phyloP scores from a whole-genome alignment of 108 stramenopile genomes.

The Cyclotella baltica region DNA sequence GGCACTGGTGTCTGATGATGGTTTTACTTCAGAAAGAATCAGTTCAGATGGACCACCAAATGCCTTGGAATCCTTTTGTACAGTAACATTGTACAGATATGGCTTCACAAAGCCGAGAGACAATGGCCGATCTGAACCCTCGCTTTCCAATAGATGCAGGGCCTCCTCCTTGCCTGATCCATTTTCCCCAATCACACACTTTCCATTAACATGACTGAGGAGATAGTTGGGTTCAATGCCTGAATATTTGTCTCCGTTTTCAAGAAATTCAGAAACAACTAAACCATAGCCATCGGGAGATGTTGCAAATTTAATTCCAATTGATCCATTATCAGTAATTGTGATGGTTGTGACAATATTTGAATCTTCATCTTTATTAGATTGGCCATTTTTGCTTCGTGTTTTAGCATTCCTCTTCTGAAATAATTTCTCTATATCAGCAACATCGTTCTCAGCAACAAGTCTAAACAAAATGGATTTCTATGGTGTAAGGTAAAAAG shows the following conservation, averaged over 20 bases:
- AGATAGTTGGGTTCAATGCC: slow-evolving; percentile 62
- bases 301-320: slow-evolving; percentile 81
- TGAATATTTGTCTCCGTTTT: slow-evolving; percentile 60
- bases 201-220: slow-evolving; percentile 76
- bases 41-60: slow-evolving; percentile 80
- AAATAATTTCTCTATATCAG: slow-evolving; percentile 67
- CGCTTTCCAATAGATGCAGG: slow-evolving; percentile 60
- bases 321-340: slow-evolving; percentile 61
- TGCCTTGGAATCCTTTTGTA: slow-evolving; percentile 49
- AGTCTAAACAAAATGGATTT: slow-evolving; percentile 86
- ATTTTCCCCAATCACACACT: slow-evolving; percentile 68
- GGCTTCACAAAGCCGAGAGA: slow-evolving; percentile 73
- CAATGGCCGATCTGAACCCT: slow-evolving; percentile 68
- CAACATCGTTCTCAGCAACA: slow-evolving; percentile 69
- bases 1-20: slow-evolving; percentile 28
- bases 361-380: slow-evolving; percentile 1
- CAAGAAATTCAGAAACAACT: slow-evolving; percentile 62
- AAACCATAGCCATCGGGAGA: slow-evolving; percentile 69
- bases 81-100: slow-evolving; percentile 56
- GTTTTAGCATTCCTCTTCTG: slow-evolving; percentile 22
- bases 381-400: slow-evolving; percentile 2
- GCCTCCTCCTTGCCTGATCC: slow-evolving; percentile 63
- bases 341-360: slow-evolving; percentile 50
- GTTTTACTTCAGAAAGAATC: slow-evolving; percentile 58
- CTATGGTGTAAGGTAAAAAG: background rate